phyloP scores from a whole-genome alignment of 2,329 filamentous ascomycete genomes.

The Rhinocladiella similis region DNA sequence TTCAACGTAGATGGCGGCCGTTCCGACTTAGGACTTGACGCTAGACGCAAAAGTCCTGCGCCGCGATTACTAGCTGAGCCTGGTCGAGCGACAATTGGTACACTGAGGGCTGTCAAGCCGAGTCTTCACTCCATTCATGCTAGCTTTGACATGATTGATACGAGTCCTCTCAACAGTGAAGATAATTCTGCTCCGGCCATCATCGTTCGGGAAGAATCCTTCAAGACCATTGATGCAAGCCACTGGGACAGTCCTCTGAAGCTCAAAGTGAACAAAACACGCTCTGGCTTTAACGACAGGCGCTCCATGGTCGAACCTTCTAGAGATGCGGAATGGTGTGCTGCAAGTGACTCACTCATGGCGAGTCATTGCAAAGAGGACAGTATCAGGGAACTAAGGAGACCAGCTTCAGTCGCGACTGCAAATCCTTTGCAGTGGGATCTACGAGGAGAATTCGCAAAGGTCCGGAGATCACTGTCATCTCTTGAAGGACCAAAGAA shows the following conservation, averaged over 20 bases:
- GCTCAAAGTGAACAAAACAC: slow-evolving; percentile 7
- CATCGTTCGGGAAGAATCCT: slow-evolving; percentile 9
- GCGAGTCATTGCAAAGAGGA: slow-evolving; percentile 4
- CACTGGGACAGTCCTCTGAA: slow-evolving; percentile 11
- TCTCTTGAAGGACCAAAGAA: slow-evolving; percentile 27
- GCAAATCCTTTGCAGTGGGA: slow-evolving; percentile 25
- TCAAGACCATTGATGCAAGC: slow-evolving; percentile 23
- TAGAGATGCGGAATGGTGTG: slow-evolving; percentile 16
- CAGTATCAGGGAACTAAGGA: slow-evolving; percentile 6
- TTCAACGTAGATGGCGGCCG: not conserved
- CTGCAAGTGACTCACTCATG: slow-evolving; percentile 21
- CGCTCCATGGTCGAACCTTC: slow-evolving; percentile 23
- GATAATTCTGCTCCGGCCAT: not conserved
- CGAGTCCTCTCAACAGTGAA: not conserved
- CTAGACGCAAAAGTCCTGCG: slow-evolving; percentile 7
- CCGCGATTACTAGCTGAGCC: slow-evolving; percentile 9
- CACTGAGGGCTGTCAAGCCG: slow-evolving; percentile 4
- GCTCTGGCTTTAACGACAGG: slow-evolving; percentile 1
- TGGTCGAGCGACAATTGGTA: slow-evolving; percentile 11
- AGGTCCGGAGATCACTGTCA: slow-evolving; percentile 14
- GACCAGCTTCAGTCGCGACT: slow-evolving; percentile 28
- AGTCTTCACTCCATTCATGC: slow-evolving; percentile 19
- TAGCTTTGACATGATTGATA: slow-evolving; percentile 9
- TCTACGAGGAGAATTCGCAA: slow-evolving; percentile 5
- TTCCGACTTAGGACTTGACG: slow-evolving; percentile 7